A percentile compares a stretch with the other conserved stretches of the same genome.
These are phyloP conservation scores for Zymoseptoria ardabiliae DNA, from an alignment of 2,329 filamentous ascomycete genomes.

Conservation along the genomic window DNA sequence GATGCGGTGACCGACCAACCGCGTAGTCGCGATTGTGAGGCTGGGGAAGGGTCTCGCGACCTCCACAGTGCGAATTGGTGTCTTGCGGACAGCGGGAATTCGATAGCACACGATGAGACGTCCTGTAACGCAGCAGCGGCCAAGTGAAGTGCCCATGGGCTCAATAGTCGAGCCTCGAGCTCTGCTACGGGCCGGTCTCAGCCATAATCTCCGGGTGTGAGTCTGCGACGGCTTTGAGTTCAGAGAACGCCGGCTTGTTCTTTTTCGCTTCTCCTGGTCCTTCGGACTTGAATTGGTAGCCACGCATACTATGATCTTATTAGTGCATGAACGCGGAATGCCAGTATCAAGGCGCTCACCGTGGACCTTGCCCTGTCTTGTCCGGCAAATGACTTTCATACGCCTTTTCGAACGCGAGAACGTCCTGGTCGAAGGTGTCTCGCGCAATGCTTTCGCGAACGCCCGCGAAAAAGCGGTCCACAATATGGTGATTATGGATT, in stretches of 20 bases:
- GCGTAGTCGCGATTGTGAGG: too few relatives aligned
- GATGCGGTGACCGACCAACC: too few relatives aligned
- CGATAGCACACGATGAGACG: too few relatives aligned
- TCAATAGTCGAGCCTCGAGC: neutral
- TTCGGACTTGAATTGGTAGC: conserved; percentile 72
- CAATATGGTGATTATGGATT: conserved; percentile 75
- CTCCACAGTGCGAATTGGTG: too few relatives aligned
- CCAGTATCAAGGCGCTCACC: conserved; percentile 33
- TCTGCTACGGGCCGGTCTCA: conserved; percentile 29
- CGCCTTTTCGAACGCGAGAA: conserved; percentile 51
- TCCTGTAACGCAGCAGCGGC: too few relatives aligned
- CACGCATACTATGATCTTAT: conserved; percentile 49
- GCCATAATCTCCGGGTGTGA: conserved; percentile 40
- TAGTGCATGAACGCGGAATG: conserved; percentile 1
- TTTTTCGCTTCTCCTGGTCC: conserved; percentile 56
- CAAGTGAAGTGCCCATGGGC: neutral
- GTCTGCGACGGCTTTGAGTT: conserved; percentile 37
- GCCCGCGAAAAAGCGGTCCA: conserved; percentile 65
- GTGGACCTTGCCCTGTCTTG: conserved; percentile 69
- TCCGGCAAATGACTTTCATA: conserved; percentile 68
- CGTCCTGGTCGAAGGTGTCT: conserved; percentile 49
- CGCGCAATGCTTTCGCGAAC: conserved; percentile 58
- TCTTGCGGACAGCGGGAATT: too few relatives aligned
- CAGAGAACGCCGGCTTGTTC: conserved; percentile 63
- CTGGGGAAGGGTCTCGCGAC: too few relatives aligned